Base-by-base conservation (phyloP, 106 monocot species). In the Alisma plantagoaquatica region DNA sequence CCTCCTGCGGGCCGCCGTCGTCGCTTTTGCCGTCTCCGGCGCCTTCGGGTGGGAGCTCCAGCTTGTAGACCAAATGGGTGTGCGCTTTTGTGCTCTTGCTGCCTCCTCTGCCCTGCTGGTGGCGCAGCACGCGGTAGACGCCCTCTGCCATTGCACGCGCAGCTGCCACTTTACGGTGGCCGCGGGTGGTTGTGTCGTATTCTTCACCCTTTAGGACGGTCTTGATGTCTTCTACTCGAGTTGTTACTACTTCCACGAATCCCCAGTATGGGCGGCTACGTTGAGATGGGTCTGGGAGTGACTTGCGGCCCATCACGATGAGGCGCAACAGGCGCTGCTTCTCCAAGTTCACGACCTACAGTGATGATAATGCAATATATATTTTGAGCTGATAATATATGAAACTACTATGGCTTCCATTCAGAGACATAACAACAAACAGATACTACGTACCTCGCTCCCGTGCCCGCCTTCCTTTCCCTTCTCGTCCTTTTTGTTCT, bases 31-130 rank as follows among this genome's bases (percentile, higher is more conserved):
- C n/a, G 1, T 30, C 43, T 52, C 14, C 18, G 22, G 43, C 15
- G 14, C 59, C 63, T 1, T 48, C 46, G 0, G 57, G 58, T 3
- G 76, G 85, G 27, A 76, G 56, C 31, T 83, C 76, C 3, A 90
- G 79, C 67, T 73, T 90, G 76, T 90, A 90, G 38, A 90, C 43
- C 45, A 90, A 77, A 67, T 90, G 80, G 29, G 89, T 77, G 64
- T 90, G 83, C 9, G 38, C 33, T 22, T 41, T 35, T 16, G 16
- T 53, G 10, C 25, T 7, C 10, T 15, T 4, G 9, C 14, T 14
- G 9, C 35, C 35, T 6, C 14, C 6, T 24, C 61, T 28, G 0
- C 65, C 63, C 0, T 49, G 44, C 32, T 76, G 62, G 70, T 90
- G 89, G 50, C 64, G 30, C 10, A 90, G 53, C 52, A 90, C 77